Conservation (phyloP, 139 green algal species). For the Pseudopediastrum boryanum region DNA sequence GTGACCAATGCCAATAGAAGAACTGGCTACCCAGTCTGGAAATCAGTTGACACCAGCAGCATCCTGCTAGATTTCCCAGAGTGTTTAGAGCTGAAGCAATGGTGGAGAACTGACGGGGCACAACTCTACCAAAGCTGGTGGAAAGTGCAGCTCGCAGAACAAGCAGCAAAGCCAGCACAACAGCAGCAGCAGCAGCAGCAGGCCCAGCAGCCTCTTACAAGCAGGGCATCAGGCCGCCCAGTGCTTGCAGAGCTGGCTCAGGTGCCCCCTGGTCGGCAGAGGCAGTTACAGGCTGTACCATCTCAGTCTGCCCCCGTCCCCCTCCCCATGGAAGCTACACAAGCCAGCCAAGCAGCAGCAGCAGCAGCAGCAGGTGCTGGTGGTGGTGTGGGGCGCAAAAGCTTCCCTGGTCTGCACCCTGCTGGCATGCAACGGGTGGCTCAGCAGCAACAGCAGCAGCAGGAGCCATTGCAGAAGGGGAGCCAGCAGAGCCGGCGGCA, state of each 20-base stretch:
- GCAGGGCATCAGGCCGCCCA: not conserved
- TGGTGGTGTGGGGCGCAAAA: not conserved
- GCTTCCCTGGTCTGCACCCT: not conserved
- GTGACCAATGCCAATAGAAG: not conserved
- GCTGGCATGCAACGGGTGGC: not conserved
- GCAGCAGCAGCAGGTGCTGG: not conserved
- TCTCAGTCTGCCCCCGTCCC: not conserved
- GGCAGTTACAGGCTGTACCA: not conserved
- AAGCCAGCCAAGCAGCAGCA: not conserved
- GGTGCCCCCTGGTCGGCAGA: not conserved
- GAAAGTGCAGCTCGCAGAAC: not conserved
- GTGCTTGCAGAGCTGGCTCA: not conserved
- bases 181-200: conserved; percentile 4
- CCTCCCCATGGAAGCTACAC: not conserved
- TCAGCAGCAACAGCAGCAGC: conserved; percentile 1
- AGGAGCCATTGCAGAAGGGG: not conserved
- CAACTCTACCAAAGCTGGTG: not conserved
- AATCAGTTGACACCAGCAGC: not conserved
- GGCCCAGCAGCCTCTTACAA: too few species aligned
- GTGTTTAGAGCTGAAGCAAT: not conserved
- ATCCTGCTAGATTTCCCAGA: not conserved
- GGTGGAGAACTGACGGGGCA: not conserved
- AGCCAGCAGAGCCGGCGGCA: not conserved
- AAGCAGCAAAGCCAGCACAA: not conserved
- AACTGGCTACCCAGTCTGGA: not conserved